Evolutionary conservation across 2,329 filamentous ascomycete genomes (phyloP), one percentile per base, ranked within the genome.

Genomic region (Cercospora sesami): DNA sequence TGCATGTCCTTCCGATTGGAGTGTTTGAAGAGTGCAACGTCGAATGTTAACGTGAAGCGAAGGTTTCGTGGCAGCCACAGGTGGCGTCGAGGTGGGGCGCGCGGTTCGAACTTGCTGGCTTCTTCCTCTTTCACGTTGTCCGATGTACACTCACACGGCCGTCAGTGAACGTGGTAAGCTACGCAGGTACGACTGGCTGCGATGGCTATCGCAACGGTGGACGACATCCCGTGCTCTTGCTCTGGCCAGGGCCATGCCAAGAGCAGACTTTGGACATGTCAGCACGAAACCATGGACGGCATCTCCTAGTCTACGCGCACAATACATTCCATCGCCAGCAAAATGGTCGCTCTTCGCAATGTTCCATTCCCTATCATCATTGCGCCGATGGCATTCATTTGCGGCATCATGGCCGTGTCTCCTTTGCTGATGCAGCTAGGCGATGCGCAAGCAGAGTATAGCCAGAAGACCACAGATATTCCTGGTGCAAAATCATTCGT

Each of bases 401-500:
- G 60, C 28, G 63, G 63, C 36, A 64, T 57, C 21, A 7, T 71
- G 51, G 69, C 69, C n/a, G 60, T 65, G 8, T 36, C 65, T 14
- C 69, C 67, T 33, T 63, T 71, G 51, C 61, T 72, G 26, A 39
- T 71, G 18, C 69, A 68, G 64, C 60, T 66, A 14, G 67, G 48
- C n/a, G 48, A 67, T 57, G 67, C 65, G 21, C 69, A 70, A 39
- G 45, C 65, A 21, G 45, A 45, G 4, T 68, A 69, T 62, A n/a
- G 60, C 16, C 64, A 51, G n/a, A 23, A 36, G 18, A 51, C 60
- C 21, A 23, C 59, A 31, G 64, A 62, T 53, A 42, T 61, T 23
- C 57, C 67, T 16, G 60, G 57, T 6, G 63, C 60, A 8, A 62
- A 60, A 36, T 78, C 77, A 4, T 83, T 78, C 67, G 78, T 80